Base-by-base conservation (phyloP, 2,329 filamentous ascomycete species). In the Apiospora marii region DNA sequence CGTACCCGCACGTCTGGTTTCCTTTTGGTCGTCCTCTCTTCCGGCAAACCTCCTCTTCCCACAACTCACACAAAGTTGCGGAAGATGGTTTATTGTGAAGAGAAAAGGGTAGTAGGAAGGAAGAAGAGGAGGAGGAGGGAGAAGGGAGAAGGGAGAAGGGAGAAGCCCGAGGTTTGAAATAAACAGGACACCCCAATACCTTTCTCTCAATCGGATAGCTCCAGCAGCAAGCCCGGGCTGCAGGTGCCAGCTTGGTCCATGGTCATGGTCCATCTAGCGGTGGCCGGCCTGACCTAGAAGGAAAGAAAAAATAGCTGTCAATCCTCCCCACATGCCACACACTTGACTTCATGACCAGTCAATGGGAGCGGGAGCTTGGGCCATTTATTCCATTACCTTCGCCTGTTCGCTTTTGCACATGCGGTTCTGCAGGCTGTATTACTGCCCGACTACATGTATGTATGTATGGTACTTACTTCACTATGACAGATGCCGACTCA, bases 41-140 rank as follows among this genome's bases (percentile, higher is more conserved):
- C 58, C 58, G n/a, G 34, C 58, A 64, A 64, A 64, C 58, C 58
- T 64, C 58, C 58, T 64, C 58, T 64, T 41, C 58, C 34, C 58
- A 34, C 58, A 64, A 64, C 58, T 64, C 58, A 64, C 58, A 64
- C 58, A 64, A 64, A 68, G 67, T 49, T 49, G 67, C 67, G 67
- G 67, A 46, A 69, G 67, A 49, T 69, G 22, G 67, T 34, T 34
- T 64, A 41, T 64, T 19, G 58, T 64, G 58, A 30, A 49, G 24
- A 49, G 67, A 46, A 48, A 48, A 37, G 44, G 14, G 67, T 48
- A 49, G 67, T 69, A 49, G 37, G 34, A 67, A 44, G 22, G 16
- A 27, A 44, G 61, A 67, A 41, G 46, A 22, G 8, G 61, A 27
- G 30, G 34, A 30, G 34, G 58, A 48, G 24, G 44, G 4, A 44